Conservation (phyloP, 1,284 basidiomycete species). For the Abortiporus biennis region DNA sequence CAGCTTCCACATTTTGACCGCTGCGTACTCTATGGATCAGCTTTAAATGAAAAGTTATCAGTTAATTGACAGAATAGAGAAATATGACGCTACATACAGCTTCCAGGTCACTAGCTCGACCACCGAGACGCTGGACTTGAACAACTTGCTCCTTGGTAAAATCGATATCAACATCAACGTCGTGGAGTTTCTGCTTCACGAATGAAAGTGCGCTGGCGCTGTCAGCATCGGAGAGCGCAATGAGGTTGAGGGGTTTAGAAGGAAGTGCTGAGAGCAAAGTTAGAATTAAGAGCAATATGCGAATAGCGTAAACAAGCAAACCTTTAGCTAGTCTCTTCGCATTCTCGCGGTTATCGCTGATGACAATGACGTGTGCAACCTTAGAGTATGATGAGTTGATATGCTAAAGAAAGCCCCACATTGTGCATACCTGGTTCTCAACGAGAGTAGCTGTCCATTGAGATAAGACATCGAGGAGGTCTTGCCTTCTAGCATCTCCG, state of each 20-base stretch:
- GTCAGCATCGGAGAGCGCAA: constrained; percentile 85
- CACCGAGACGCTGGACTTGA: constrained; percentile 73
- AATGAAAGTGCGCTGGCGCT: constrained; percentile 73
- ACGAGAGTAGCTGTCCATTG: constrained; percentile 83
- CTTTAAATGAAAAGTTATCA: constrained; percentile 27
- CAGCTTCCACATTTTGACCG: constrained; percentile 70
- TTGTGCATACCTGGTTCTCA: constrained; percentile 61
- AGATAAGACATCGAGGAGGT: constrained; percentile 72
- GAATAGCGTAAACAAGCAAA: constrained; percentile 21
- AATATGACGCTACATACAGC: constrained; percentile 41
- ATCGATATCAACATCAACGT: constrained; percentile 46
- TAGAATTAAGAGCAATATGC: background rate
- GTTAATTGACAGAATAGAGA: background rate
- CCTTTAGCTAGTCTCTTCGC: constrained; percentile 80
- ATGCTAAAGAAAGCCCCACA: background rate
- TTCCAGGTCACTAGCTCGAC: constrained; percentile 83
- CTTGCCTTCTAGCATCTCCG: constrained; percentile 59
- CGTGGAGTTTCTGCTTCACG: constrained; percentile 74
- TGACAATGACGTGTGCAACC: constrained; percentile 89
- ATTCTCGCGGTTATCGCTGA: constrained; percentile 88
- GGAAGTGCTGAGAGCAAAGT: constrained; percentile 58
- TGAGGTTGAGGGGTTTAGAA: constrained; percentile 76
- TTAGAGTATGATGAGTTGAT: constrained; percentile 16
- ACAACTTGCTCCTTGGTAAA: constrained; percentile 47
- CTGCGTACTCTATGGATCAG: constrained; percentile 82